A percentile compares a stretch with the other conserved stretches of the same genome.
These are phyloP conservation scores for Uronychia binucleata DNA, from an alignment of 73 alveolate genomes.

Conservation along the genomic window DNA sequence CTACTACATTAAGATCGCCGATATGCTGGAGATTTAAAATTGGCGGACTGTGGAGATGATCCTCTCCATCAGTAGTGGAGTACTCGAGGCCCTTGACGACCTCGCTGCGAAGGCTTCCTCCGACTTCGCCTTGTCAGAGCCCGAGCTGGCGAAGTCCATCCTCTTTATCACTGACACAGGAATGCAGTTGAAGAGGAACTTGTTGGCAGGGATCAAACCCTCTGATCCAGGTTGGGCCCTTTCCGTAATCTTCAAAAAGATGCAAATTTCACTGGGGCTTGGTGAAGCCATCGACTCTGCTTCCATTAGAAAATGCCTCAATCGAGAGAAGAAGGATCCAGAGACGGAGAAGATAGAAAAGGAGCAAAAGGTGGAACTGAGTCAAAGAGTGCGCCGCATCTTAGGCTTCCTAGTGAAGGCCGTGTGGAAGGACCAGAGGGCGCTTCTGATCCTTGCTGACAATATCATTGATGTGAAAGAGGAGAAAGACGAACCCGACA, in stretches of 20 bases:
- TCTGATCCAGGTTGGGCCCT: not conserved
- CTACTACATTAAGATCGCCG: not conserved
- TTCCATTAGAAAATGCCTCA: not conserved
- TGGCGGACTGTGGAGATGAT: not conserved
- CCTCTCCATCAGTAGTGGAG: not conserved
- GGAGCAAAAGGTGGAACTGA: not conserved
- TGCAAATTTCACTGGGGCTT: not conserved
- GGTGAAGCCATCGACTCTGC: not conserved
- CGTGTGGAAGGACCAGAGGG: not conserved
- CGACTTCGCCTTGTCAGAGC: not conserved
- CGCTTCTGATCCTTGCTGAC: not conserved
- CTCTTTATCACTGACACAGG: slow-evolving; percentile 5
- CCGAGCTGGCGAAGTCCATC: not conserved
- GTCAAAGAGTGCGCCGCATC: not conserved
- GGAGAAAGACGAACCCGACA: not conserved
- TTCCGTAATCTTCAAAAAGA: not conserved
- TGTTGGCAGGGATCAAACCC: not conserved
- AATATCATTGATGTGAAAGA: not conserved
- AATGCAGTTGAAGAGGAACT: not conserved
- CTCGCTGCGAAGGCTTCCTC: slow-evolving; percentile 7
- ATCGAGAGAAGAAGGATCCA: not conserved
- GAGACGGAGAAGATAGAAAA: not conserved
- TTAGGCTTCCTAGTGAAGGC: not conserved
- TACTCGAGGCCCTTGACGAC: not conserved
- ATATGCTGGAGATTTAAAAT: not conserved